Conservation (phyloP, 140 eudicot species). For the Eryngium alpinum region DNA sequence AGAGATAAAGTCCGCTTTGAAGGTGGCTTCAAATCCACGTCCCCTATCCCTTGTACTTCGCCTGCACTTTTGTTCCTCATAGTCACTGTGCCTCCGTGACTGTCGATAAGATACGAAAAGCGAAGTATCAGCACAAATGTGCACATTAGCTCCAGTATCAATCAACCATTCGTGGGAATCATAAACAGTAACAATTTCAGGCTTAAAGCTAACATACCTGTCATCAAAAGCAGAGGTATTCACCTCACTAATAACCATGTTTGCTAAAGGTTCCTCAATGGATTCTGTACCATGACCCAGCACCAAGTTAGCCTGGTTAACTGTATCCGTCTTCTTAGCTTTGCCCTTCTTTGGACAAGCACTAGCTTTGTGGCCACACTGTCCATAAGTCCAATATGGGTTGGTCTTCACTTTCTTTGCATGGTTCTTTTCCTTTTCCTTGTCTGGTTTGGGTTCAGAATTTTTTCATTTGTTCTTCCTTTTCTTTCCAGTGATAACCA, state of each 20-base stretch:
- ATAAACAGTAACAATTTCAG: background rate
- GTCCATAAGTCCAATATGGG: background rate
- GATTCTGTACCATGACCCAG: background rate
- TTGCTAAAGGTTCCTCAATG: background rate
- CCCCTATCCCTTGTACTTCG: background rate
- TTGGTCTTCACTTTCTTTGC: conserved; percentile 2
- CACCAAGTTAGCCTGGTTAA: background rate
- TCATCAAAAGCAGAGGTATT: background rate
- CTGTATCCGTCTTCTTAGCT: background rate
- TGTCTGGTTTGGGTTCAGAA: too few species aligned
- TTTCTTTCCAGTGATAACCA: background rate
- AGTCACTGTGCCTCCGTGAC: background rate
- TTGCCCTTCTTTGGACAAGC: background rate
- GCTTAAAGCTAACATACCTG: background rate
- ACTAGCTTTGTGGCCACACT: background rate
- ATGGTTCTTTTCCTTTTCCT: background rate
- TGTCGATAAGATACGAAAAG: background rate
- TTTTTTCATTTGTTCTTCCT: background rate
- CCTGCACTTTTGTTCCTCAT: background rate
- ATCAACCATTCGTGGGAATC: background rate
- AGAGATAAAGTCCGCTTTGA: background rate
- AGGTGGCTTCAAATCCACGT: background rate
- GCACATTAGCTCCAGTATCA: conserved; percentile 1
- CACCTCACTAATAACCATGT: background rate
- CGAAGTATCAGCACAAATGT: conserved; percentile 13